Base-by-base conservation (phyloP, 2,329 filamentous ascomycete genomes). In the Colletotrichum scovillei region DNA sequence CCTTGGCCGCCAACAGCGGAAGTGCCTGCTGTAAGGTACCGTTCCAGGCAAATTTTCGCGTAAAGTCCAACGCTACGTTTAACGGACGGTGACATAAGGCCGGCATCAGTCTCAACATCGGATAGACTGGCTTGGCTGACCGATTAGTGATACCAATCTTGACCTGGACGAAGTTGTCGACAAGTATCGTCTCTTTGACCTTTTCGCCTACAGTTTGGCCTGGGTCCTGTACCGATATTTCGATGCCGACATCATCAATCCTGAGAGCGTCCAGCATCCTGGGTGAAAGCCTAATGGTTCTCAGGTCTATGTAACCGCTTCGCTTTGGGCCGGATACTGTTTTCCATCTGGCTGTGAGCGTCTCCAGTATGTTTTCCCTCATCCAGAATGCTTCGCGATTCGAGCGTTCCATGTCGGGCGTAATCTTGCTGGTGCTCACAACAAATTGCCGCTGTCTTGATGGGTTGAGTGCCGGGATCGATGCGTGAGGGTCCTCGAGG, bases 321-420 rank as follows among this genome's bases (percentile, higher is more conserved):
- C 92, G 88, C 58, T 84, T 81, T 0, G 86, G 85, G 1, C 85
- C 85, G 1, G 86, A 85, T 1, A 77, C 85, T 0, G 90, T 90
- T 68, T 86, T 89, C 95, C 95, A 98, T 0, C 87, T 90, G 0
- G 92, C 95, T 30, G 87, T 88, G 11, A 98, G 84, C 55, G 87
- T 86, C 73, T 93, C 92, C 3, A 98, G 88, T 2, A 98, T 88
- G 79, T 91, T 91, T 81, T 97, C 94, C 19, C 95, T 91, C 81
- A 95, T 98, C 95, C 95, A 98, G 81, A 98, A 98, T 0, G 92
- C 91, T 83, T 98, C 95, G 64, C 95, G 88, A 73, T 89, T 93
- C 14, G 91, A 89, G 42, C 93, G 90, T 83, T 98, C 95, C 56
- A 89, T 90, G 75, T 97, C 94, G 0, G 94, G 93, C 0, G 93